Evolutionary conservation across 1,284 basidiomycete species (phyloP).

Genomic region (Cystobasidium pallidum): DNA sequence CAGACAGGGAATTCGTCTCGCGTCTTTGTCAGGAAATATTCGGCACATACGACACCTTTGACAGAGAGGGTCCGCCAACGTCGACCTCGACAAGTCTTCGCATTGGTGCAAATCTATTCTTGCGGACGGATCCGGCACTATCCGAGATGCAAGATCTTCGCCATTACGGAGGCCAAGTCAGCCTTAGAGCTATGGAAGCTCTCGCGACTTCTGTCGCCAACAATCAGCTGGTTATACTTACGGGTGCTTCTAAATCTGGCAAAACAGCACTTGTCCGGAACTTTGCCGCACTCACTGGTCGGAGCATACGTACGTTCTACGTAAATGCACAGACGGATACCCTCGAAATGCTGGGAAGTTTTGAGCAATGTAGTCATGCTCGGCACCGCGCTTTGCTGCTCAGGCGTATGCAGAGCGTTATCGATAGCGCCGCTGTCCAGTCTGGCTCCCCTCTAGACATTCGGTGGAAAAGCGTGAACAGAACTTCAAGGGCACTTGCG

Average conservation of each 20-base stretch:
- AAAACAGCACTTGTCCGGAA: slow-evolving; percentile 77
- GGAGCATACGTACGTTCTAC: slow-evolving; percentile 70
- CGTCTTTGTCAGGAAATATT: slow-evolving; percentile 70
- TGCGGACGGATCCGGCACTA: slow-evolving; percentile 57
- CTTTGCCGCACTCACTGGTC: slow-evolving; percentile 73
- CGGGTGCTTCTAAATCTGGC: slow-evolving; percentile 73
- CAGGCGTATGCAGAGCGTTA: slow-evolving; percentile 68
- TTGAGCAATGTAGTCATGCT: slow-evolving; percentile 71
- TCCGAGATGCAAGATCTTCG: slow-evolving; percentile 45
- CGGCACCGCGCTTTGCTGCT: slow-evolving; percentile 60
- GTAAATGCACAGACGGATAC: slow-evolving; percentile 90
- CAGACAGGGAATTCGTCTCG: slow-evolving; percentile 69
- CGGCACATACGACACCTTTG: slow-evolving; percentile 55
- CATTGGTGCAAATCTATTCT: slow-evolving; percentile 69
- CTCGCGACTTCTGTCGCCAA: slow-evolving; percentile 72
- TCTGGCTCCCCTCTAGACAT: slow-evolving; percentile 60
- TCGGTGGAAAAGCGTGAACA: not conserved
- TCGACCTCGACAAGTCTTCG: slow-evolving; percentile 65
- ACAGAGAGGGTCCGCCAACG: slow-evolving; percentile 61
- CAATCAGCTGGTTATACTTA: slow-evolving; percentile 77
- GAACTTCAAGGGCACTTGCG: not conserved
- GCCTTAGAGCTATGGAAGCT: slow-evolving; percentile 73
- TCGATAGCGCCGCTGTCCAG: slow-evolving; percentile 66
- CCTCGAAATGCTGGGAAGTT: slow-evolving; percentile 90
- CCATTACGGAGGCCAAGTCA: slow-evolving; percentile 65